phyloP scores from a whole-genome alignment of 164 flowering plant species.

The Liriodendron chinense region DNA sequence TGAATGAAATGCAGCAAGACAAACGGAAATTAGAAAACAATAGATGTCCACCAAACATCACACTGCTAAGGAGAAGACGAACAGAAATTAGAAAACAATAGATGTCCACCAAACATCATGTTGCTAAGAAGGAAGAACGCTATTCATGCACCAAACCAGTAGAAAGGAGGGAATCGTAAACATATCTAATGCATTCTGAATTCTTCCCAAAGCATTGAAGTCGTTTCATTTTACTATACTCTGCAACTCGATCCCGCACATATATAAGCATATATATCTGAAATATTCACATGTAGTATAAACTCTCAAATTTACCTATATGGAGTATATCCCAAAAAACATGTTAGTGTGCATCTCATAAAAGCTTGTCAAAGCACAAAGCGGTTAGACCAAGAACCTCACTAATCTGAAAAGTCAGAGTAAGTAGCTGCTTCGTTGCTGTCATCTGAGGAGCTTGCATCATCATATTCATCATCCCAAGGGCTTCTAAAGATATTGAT shows the following conservation, averaged over 20 bases:
- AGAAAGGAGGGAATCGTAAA: neutral
- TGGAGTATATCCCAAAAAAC: neutral
- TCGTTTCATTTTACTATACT: neutral
- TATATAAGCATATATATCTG: neutral
- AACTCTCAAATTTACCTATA: neutral
- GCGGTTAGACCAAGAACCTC: neutral
- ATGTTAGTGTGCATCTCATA: neutral
- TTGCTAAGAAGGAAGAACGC: neutral
- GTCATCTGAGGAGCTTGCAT: constrained; percentile 19
- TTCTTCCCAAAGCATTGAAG: neutral
- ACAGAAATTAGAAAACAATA: neutral
- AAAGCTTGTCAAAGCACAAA: neutral
- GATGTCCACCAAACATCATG: neutral
- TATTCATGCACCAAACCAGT: neutral
- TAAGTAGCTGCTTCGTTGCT: neutral
- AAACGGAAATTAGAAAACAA: neutral
- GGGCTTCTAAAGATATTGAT: constrained; percentile 28
- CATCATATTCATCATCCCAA: constrained; percentile 12
- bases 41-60: neutral
- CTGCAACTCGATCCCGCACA: neutral
- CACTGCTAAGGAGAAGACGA: neutral
- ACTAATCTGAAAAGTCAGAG: constrained; percentile 1
- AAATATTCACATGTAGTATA: neutral
- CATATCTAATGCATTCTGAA: neutral
- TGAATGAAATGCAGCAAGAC: neutral